Conservation (phyloP, 1,284 basidiomycete species). For the Moesziomyces sp. region DNA sequence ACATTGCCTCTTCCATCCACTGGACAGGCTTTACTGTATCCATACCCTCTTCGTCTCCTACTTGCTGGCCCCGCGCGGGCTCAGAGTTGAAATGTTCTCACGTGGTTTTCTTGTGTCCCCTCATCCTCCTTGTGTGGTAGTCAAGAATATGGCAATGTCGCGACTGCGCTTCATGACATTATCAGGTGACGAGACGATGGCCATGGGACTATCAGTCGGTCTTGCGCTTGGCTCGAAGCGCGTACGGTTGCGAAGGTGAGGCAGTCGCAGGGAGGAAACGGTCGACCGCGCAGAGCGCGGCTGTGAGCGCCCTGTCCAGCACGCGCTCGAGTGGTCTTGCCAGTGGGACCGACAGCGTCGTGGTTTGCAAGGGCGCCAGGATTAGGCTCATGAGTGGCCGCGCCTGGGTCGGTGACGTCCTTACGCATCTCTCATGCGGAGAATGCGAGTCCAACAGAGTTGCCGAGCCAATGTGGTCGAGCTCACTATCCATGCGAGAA, state of each 20-base stretch:
- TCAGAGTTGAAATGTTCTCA: slow-evolving; percentile 18
- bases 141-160: background rate
- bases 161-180: background rate
- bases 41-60: slow-evolving; percentile 8
- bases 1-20: background rate
- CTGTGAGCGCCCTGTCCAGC: slow-evolving; percentile 7
- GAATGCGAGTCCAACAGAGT: slow-evolving; percentile 22
- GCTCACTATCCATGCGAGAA: slow-evolving; percentile 31
- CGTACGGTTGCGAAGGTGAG: slow-evolving; percentile 4
- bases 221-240: slow-evolving; percentile 16
- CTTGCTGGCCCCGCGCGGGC: slow-evolving; percentile 42
- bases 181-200: background rate
- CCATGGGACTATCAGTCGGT: slow-evolving; percentile 10
- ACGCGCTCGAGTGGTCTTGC: slow-evolving; percentile 6
- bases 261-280: slow-evolving; percentile 8
- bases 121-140: background rate
- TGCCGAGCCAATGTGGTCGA: slow-evolving; percentile 33
- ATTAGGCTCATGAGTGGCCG: background rate
- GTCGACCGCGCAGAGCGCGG: slow-evolving; percentile 11
- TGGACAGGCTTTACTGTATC: slow-evolving; percentile 19
- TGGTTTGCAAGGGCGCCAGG: slow-evolving; percentile 9
- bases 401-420: slow-evolving; percentile 9
- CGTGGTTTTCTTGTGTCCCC: background rate
- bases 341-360: slow-evolving; percentile 12
- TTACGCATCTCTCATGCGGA: slow-evolving; percentile 29